Evolutionary conservation across 495 filamentous ascomycete species (phyloP).

Genomic region (Daldinia grandis): DNA sequence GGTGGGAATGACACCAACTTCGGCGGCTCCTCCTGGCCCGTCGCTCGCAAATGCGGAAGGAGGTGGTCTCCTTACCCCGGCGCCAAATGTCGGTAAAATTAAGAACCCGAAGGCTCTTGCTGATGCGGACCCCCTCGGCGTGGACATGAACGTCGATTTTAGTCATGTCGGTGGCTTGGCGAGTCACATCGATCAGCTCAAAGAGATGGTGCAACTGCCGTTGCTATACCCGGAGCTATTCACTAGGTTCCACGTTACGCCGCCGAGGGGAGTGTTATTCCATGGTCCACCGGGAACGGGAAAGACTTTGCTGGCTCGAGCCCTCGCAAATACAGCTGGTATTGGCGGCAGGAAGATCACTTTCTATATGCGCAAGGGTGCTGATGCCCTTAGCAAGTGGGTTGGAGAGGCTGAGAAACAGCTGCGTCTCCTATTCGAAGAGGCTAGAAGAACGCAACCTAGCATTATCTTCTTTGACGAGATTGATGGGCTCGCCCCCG

Average conservation of each 20-base stretch:
- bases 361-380: constrained; percentile 99
- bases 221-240: constrained; percentile 97
- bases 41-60: constrained; percentile 67
- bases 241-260: constrained; percentile 86
- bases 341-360: constrained; percentile 88
- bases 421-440: constrained; percentile 90
- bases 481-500: constrained; percentile 95
- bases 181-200: constrained; percentile 91
- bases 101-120: constrained; percentile 80
- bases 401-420: constrained; percentile 98
- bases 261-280: constrained; percentile 93
- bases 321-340: constrained; percentile 81
- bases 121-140: constrained; percentile 92
- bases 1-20: constrained; percentile 79
- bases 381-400: constrained; percentile 97
- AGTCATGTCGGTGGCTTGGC: constrained; percentile 90
- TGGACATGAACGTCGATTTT: constrained; percentile 90
- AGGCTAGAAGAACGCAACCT: constrained; percentile 91
- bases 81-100: constrained; percentile 86
- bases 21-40: constrained; percentile 57
- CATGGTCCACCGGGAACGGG: constrained; percentile 97
- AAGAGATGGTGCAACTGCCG: constrained; percentile 96
- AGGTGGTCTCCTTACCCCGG: constrained; percentile 69
- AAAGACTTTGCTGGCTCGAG: constrained; percentile 93
- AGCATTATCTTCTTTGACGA: constrained; percentile 99